Percentiles rank a stretch among this genome's conserved stretches.
These are phyloP conservation scores for Zygosaccharomyces sapae DNA, from an alignment of 1,139 yeast genomes.

Conservation along the genomic window DNA sequence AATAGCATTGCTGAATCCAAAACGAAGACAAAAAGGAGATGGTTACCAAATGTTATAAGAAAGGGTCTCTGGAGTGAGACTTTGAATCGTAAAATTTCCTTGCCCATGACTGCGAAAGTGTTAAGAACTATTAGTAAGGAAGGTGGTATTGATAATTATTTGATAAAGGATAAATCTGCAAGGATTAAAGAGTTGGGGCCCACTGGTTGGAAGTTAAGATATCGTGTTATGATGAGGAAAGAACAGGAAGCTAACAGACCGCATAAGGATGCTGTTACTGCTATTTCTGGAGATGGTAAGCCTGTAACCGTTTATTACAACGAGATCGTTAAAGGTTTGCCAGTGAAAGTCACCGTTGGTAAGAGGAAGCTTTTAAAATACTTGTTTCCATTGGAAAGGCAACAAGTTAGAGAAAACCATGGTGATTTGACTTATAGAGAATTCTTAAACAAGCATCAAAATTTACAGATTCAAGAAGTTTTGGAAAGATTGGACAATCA, in stretches of 20 bases:
- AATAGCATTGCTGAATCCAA: conserved; percentile 73
- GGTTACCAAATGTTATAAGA: conserved; percentile 75
- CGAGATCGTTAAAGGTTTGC: conserved; percentile 43
- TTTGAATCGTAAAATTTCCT: conserved; percentile 49
- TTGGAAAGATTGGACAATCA: conserved; percentile 35
- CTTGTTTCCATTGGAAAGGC: conserved; percentile 49
- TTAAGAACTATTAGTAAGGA: conserved; percentile 82
- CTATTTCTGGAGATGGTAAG: conserved; percentile 38
- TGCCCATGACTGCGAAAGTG: conserved; percentile 73
- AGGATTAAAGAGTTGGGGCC: conserved; percentile 90
- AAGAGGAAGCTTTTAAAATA: conserved; percentile 55
- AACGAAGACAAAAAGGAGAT: conserved; percentile 70
- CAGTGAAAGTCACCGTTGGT: conserved; percentile 54
- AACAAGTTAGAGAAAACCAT: conserved; percentile 44
- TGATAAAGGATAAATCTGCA: conserved; percentile 81
- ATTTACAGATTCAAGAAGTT: conserved; percentile 35
- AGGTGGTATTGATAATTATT: conserved; percentile 88
- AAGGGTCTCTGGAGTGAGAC: conserved; percentile 82
- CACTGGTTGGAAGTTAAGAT: conserved; percentile 84
- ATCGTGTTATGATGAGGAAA: conserved; percentile 51
- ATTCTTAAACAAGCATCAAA: conserved; percentile 43
- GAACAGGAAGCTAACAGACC: conserved; percentile 33
- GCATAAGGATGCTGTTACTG: conserved; percentile 35
- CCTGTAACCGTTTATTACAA: conserved; percentile 47
- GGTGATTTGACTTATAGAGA: conserved; percentile 44